Evolutionary conservation across 148 eudicot genomes (phyloP), one percentile per base, ranked within the genome.

Genomic region (Chenopodium suecicum): DNA sequence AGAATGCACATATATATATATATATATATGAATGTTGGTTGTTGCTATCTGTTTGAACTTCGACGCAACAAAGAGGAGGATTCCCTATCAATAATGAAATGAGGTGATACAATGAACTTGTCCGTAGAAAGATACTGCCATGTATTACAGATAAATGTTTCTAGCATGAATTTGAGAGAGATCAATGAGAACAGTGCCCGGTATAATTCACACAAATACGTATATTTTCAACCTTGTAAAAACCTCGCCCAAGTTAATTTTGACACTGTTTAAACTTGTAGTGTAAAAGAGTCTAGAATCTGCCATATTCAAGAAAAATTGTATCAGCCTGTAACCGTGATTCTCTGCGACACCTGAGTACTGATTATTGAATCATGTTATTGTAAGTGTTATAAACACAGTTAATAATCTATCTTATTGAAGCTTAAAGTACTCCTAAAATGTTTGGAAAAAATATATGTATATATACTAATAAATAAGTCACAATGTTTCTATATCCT

Each of bases 1-100:
- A 77, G 32, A 25, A 78, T 78, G 73, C 73, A 65, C 72, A 48
- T 78, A 46, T 37, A 37, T 37, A 5, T 78, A 11, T 67, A 48
- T 78, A 46, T 41, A 41, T 41, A 6, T 78, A 11, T 67, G 44
- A 50, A 16, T 78, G 60, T 78, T 44, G 71, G 41, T 76, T 58
- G 68, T 68, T 31, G 31, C 50, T 22, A 76, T 22, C 52, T 58
- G 31, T 13, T 11, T 29, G 1, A 52, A 14, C 60, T 54, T 74
- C 60, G 4, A 48, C 62, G 11, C 63, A 13, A 10, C 27, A 4
- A 41, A 17, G 74, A 46, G 44, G 29, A 58, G 48, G 25, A 73
- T 46, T 70, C 12, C 23, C 77, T 52, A 50, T 52, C 29, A 25
- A 25, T 67, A 22, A 13, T 29, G 70, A 67, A 67, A 19, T 27